A percentile compares a stretch with the other conserved stretches of the same genome.
Evolutionary conservation across 805 yeast species (phyloP).

Genomic region (Peterozyma toletana): DNA sequence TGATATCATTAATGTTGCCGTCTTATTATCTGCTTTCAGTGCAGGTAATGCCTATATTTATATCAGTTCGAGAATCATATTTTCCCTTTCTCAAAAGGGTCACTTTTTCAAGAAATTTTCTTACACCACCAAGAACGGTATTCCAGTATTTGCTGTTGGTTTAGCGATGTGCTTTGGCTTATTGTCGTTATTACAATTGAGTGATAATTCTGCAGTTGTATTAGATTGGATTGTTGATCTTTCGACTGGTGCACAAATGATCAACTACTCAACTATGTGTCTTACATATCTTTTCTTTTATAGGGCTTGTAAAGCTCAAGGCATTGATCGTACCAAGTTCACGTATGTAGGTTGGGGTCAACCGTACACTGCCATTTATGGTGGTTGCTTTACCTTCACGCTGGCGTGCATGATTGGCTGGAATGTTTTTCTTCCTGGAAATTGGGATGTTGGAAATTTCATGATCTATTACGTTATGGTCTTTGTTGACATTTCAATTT

Average conservation of each 20-base stretch:
- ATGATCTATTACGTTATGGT: constrained; percentile 36
- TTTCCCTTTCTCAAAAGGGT: constrained; percentile 33
- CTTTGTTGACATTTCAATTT: constrained; percentile 30
- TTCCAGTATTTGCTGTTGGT: constrained; percentile 30
- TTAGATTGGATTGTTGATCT: constrained; percentile 5
- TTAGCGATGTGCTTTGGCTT: constrained; percentile 31
- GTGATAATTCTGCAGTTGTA: constrained; percentile 16
- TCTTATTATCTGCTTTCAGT: constrained; percentile 30
- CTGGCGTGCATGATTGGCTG: constrained; percentile 31
- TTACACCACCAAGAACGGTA: constrained; percentile 26
- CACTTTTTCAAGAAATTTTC: constrained; percentile 28
- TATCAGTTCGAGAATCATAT: constrained; percentile 36
- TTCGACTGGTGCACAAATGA: constrained; percentile 23
- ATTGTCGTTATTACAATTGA: constrained; percentile 39
- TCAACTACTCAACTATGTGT: constrained; percentile 18
- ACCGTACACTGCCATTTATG: constrained; percentile 21
- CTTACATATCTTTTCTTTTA: constrained; percentile 57
- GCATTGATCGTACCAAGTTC: constrained; percentile 31
- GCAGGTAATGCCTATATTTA: constrained; percentile 35
- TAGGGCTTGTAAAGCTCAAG: constrained; percentile 53
- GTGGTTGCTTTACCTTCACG: constrained; percentile 23
- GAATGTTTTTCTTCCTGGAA: constrained; percentile 30
- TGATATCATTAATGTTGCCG: constrained; percentile 33
- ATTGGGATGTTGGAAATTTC: constrained; percentile 30
- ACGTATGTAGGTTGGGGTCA: constrained; percentile 45